These are phyloP conservation scores for Tylopilus sp. DNA, from an alignment of 768 basidiomycete species.

Conservation along the genomic window DNA sequence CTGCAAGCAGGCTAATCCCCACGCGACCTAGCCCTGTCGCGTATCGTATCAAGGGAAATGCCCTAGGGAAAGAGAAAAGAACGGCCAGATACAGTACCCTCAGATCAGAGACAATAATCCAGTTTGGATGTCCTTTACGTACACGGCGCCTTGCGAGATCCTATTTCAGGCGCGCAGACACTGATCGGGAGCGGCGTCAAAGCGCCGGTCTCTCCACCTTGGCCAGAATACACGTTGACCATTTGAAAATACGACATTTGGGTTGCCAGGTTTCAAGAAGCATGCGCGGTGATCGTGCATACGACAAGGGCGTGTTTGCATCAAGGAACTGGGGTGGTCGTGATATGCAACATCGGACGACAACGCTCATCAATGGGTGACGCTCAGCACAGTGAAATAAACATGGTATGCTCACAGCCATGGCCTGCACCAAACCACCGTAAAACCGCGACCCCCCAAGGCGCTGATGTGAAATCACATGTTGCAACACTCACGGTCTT, in stretches of 20 bases:
- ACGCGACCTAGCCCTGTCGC: background rate
- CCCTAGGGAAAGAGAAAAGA: background rate
- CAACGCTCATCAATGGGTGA: background rate
- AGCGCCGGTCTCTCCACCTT: background rate
- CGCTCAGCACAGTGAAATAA: background rate
- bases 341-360: background rate
- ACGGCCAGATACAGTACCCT: background rate
- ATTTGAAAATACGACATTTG: background rate
- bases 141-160: background rate
- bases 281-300: background rate
- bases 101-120: slow-evolving; percentile 1
- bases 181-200: slow-evolving; percentile 7
- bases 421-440: background rate
- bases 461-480: background rate
- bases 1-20: background rate
- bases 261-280: slow-evolving; percentile 5
- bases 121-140: slow-evolving; percentile 8
- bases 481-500: background rate
- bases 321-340: background rate
- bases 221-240: background rate
- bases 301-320: background rate
- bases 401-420: background rate
- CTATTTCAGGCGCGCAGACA: slow-evolving; percentile 2
- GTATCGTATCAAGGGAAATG: slow-evolving; percentile 1
- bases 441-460: background rate